A percentile compares a stretch with the other conserved stretches of the same genome.
Conservation (phyloP, 2,329 filamentous ascomycete species). For the Leptographium galeiforme region DNA sequence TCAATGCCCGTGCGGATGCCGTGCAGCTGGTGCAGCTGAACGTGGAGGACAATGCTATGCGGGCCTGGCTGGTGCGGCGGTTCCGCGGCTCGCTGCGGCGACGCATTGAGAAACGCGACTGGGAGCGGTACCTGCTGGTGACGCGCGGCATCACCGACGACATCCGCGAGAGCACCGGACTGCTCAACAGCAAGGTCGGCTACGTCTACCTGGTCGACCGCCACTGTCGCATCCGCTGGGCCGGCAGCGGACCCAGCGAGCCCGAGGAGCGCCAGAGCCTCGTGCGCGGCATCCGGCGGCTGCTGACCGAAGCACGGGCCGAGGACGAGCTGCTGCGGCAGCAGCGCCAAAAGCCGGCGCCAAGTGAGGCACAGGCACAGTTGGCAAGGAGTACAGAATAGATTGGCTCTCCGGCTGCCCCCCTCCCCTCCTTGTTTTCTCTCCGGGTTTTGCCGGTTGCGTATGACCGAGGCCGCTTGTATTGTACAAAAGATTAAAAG, state of each 20-base stretch:
- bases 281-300: slow-evolving; percentile 46
- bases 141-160: slow-evolving; percentile 43
- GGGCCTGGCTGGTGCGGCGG: slow-evolving; percentile 42
- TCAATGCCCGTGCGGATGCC: slow-evolving; percentile 32
- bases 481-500: neutral
- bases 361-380: neutral
- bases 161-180: slow-evolving; percentile 48
- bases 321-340: neutral
- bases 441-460: no score
- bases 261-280: slow-evolving; percentile 54
- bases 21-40: slow-evolving; percentile 78
- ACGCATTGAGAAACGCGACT: slow-evolving; percentile 35
- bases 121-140: slow-evolving; percentile 50
- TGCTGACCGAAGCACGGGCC: slow-evolving; percentile 29
- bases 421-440: no score
- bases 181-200: slow-evolving; percentile 83
- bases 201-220: slow-evolving; percentile 87
- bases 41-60: slow-evolving; percentile 66
- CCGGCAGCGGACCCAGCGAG: slow-evolving; percentile 60
- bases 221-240: slow-evolving; percentile 86
- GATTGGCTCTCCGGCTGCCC: no score
- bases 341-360: neutral
- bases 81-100: slow-evolving; percentile 41
- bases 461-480: neutral
- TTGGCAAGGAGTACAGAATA: neutral